Conservation (phyloP, 2,329 filamentous ascomycete genomes). For the Ceratocystis albifundus region DNA sequence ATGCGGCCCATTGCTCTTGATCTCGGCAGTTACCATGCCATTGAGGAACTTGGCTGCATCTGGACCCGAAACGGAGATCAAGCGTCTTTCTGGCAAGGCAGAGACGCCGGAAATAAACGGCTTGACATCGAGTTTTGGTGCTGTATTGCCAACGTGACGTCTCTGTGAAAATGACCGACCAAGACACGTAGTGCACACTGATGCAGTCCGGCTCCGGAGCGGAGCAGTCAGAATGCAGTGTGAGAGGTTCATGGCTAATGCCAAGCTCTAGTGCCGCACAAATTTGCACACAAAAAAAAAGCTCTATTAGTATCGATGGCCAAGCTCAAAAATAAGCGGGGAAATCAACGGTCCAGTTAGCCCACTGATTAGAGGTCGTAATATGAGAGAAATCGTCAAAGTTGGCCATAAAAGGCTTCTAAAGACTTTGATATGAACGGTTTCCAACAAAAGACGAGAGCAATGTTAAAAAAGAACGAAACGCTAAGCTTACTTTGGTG, state of each 20-base stretch:
- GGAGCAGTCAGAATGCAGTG: not conserved
- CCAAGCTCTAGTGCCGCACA: not conserved
- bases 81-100: conserved; percentile 57
- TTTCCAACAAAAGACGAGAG: too few species aligned
- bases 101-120: conserved; percentile 40
- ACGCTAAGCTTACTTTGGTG: not conserved
- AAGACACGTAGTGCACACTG: not conserved
- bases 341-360: too few species aligned
- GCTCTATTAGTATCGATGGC: not conserved
- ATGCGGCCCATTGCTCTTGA: conserved; percentile 32
- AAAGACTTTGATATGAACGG: too few species aligned
- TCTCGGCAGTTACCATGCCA: conserved; percentile 68
- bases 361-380: too few species aligned
- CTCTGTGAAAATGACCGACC: conserved; percentile 26
- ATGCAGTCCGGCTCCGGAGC: not conserved
- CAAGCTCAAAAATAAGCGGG: not conserved
- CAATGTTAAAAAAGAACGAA: too few species aligned
- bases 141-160: conserved; percentile 25
- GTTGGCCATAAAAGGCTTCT: too few species aligned
- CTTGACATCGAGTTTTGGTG: not conserved
- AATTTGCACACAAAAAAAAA: conserved; percentile 8
- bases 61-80: conserved; percentile 66
- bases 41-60: conserved; percentile 80
- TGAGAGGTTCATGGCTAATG: not conserved
- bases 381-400: too few species aligned